Conservation (phyloP, 192 early-diverging fungal species). For the Backusella macrospora region DNA sequence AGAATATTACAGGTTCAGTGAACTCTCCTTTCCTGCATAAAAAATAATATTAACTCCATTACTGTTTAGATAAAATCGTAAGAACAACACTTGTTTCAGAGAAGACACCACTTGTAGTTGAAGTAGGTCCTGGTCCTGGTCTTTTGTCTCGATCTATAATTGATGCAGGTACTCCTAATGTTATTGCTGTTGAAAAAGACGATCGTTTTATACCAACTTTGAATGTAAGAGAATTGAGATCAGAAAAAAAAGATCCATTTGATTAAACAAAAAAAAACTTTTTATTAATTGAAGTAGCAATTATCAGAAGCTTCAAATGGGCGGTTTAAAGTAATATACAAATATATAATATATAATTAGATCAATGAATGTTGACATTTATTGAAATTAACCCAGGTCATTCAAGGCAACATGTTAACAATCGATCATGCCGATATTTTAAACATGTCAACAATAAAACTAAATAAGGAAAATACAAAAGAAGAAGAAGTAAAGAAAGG, state of each 20-base stretch:
- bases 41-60: not conserved
- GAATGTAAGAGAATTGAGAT: constrained; percentile 35
- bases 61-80: constrained; percentile 64
- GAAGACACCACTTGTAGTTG: constrained; percentile 64
- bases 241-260: not conserved
- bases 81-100: constrained; percentile 57
- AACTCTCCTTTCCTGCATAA: not conserved
- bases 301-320: constrained; percentile 67
- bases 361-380: not conserved
- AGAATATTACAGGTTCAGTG: constrained; percentile 68
- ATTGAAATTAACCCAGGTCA: constrained; percentile 18
- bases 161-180: constrained; percentile 59
- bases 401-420: constrained; percentile 70
- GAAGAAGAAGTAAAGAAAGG: not conserved
- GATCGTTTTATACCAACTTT: constrained; percentile 68
- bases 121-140: constrained; percentile 82
- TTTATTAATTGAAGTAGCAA: constrained; percentile 46
- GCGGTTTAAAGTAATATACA: constrained; percentile 44
- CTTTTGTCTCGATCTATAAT: constrained; percentile 78
- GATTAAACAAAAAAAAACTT: not conserved
- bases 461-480: constrained; percentile 2
- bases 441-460: constrained; percentile 25
- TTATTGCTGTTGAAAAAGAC: constrained; percentile 79
- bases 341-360: not conserved
- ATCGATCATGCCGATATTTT: constrained; percentile 59